Evolutionary conservation across 1,139 yeast species (phyloP).

Genomic region (Diutina catenulata): DNA sequence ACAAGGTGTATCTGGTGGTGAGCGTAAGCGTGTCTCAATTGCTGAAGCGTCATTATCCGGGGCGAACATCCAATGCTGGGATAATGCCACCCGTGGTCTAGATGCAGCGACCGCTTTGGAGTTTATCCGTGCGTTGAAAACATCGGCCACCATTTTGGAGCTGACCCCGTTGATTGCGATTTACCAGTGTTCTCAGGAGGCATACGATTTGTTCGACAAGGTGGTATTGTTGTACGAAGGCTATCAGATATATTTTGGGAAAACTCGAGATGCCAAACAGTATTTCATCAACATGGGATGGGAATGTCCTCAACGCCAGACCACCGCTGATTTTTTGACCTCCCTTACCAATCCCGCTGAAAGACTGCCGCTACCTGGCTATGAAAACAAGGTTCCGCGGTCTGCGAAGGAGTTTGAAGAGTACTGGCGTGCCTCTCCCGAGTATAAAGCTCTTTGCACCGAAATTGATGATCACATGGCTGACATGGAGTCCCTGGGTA

Average conservation of each 20-base stretch:
- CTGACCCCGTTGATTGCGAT: slow-evolving; percentile 18
- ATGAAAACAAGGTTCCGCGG: slow-evolving; percentile 27
- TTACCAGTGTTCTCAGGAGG: slow-evolving; percentile 19
- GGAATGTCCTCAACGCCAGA: slow-evolving; percentile 40
- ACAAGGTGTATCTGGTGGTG: slow-evolving; percentile 34
- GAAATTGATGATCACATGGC: slow-evolving; percentile 19
- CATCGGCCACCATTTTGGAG: slow-evolving; percentile 15
- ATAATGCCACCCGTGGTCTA: slow-evolving; percentile 50
- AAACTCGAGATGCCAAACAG: slow-evolving; percentile 13
- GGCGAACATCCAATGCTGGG: slow-evolving; percentile 42
- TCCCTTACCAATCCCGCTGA: slow-evolving; percentile 12
- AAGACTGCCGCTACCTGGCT: slow-evolving; percentile 21
- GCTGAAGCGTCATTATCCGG: slow-evolving; percentile 30
- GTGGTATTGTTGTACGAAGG: slow-evolving; percentile 17
- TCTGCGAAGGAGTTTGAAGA: slow-evolving; percentile 10
- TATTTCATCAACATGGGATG: slow-evolving; percentile 16
- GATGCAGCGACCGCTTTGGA: slow-evolving; percentile 44
- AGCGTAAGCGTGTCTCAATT: slow-evolving; percentile 32
- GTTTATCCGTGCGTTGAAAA: slow-evolving; percentile 17
- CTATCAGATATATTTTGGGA: slow-evolving; percentile 16
- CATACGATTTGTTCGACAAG: slow-evolving; percentile 17
- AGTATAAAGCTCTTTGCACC: slow-evolving; percentile 7
- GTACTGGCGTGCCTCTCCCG: slow-evolving; percentile 10
- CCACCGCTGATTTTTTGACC: slow-evolving; percentile 63
- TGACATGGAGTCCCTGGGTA: slow-evolving; percentile 23